phyloP scores from a whole-genome alignment of 805 yeast species.

The Candida anglica region DNA sequence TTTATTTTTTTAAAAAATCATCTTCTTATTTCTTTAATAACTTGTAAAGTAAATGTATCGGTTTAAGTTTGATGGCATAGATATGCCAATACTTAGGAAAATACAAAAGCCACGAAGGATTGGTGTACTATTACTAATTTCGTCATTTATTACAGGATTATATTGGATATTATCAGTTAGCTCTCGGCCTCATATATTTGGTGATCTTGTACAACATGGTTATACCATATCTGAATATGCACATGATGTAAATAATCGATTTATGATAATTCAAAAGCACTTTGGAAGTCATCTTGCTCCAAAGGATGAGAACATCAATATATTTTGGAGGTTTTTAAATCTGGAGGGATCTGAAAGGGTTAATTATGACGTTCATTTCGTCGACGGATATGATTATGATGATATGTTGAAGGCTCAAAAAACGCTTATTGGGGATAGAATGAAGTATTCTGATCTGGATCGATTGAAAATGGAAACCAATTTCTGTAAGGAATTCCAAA shows the following conservation, averaged over 20 bases:
- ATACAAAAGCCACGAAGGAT: too few relatives aligned
- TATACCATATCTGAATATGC: conserved; percentile 10
- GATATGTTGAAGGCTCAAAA: conserved; percentile 4
- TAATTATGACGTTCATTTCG: conserved; percentile 10
- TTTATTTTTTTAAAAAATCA: too few relatives aligned
- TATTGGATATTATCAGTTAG: too few relatives aligned
- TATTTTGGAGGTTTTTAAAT: conserved; percentile 10
- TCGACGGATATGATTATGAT: conserved; percentile 16
- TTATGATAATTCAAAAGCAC: conserved; percentile 13
- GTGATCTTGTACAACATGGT: too few relatives aligned
- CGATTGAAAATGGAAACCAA: conserved; percentile 8
- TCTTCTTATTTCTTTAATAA: too few relatives aligned
- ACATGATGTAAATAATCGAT: conserved; percentile 9
- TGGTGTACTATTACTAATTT: too few relatives aligned
- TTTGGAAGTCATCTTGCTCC: conserved; percentile 2
- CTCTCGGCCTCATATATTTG: too few relatives aligned
- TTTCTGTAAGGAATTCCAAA: conserved; percentile 12
- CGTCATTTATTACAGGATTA: too few relatives aligned
- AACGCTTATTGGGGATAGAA: neutral
- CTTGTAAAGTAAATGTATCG: too few relatives aligned
- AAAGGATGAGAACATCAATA: conserved; percentile 8
- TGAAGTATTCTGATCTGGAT: conserved; percentile 4
- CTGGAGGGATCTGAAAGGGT: conserved; percentile 2
- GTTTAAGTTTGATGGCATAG: too few relatives aligned
- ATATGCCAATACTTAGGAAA: too few relatives aligned